Evolutionary conservation across 352 stramenopile species (phyloP).

Genomic region (Globisporangium takayamanum): DNA sequence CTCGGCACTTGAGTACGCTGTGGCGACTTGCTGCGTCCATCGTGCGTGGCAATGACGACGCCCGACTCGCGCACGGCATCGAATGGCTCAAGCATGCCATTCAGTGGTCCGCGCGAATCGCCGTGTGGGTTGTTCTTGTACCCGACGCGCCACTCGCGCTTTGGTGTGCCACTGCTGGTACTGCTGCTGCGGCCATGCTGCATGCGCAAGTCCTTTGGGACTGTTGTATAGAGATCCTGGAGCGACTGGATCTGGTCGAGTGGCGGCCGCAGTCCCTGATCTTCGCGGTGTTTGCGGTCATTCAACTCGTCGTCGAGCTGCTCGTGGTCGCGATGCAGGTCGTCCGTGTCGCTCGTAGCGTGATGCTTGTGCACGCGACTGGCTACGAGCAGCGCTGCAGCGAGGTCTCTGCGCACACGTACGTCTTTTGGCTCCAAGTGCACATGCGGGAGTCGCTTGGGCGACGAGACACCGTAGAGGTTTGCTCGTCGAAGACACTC

Average conservation of each 20-base stretch:
- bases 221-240: constrained; percentile 43
- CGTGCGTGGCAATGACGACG: neutral
- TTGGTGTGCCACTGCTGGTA: constrained; percentile 1
- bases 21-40: too few species aligned
- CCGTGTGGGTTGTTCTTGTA: constrained; percentile 36
- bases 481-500: constrained; percentile 30
- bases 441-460: constrained; percentile 29
- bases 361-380: neutral
- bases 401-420: constrained; percentile 38
- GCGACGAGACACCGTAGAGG: constrained; percentile 34
- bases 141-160: constrained; percentile 37
- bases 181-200: constrained; percentile 4
- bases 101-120: constrained; percentile 16
- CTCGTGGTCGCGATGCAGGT: constrained; percentile 9
- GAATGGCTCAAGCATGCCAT: constrained; percentile 42
- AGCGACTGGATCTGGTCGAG: constrained; percentile 40
- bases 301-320: constrained; percentile 43
- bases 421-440: constrained; percentile 26
- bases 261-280: constrained; percentile 35
- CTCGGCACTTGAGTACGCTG: constrained; percentile 3
- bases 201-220: constrained; percentile 26
- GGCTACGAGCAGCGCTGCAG: constrained; percentile 17
- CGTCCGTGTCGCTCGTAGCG: constrained; percentile 7
- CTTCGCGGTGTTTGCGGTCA: constrained; percentile 42
- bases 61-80: constrained; percentile 24